Evolutionary conservation across 345 rosid species (phyloP).

Genomic region (Conringia planisiliqua): DNA sequence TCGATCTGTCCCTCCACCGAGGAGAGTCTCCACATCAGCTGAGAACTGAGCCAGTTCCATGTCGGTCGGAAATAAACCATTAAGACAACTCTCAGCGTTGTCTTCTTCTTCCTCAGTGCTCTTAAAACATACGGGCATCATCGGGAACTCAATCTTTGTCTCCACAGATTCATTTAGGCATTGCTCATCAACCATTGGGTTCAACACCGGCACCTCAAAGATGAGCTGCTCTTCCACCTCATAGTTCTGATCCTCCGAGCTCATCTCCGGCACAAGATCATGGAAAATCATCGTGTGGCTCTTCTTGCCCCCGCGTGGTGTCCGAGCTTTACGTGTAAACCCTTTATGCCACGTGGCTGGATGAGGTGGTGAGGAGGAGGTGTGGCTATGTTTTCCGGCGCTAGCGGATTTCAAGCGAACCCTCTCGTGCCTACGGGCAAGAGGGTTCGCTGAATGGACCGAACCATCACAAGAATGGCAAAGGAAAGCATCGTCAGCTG

Average conservation of each 20-base stretch:
- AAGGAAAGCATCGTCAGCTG: slow-evolving; percentile 93
- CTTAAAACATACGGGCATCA: slow-evolving; percentile 2
- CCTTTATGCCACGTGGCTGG: slow-evolving; percentile 63
- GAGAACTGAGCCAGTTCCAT: slow-evolving; percentile 82
- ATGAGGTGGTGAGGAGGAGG: slow-evolving; percentile 30
- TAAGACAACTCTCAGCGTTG: slow-evolving; percentile 29
- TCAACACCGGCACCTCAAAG: slow-evolving; percentile 67
- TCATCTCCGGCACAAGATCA: slow-evolving; percentile 68
- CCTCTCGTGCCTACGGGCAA: slow-evolving; percentile 77
- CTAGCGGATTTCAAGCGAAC: slow-evolving; percentile 60
- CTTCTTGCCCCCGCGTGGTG: slow-evolving; percentile 55
- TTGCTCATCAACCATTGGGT: slow-evolving; percentile 52
- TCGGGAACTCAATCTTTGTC: slow-evolving; percentile 2
- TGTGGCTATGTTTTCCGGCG: background rate
- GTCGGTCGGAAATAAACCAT: slow-evolving; percentile 67
- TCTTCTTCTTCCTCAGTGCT: slow-evolving; percentile 7
- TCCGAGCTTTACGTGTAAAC: slow-evolving; percentile 73
- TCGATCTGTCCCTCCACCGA: slow-evolving; percentile 65
- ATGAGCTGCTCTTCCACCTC: slow-evolving; percentile 72
- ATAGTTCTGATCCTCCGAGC: slow-evolving; percentile 49
- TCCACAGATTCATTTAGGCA: slow-evolving; percentile 24
- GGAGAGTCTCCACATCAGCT: slow-evolving; percentile 79
- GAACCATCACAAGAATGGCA: slow-evolving; percentile 80
- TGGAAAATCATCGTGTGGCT: slow-evolving; percentile 21
- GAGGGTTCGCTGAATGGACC: slow-evolving; percentile 82